Evolutionary conservation across 2,329 filamentous ascomycete species (phyloP).

Genomic region (Metarhizium album): DNA sequence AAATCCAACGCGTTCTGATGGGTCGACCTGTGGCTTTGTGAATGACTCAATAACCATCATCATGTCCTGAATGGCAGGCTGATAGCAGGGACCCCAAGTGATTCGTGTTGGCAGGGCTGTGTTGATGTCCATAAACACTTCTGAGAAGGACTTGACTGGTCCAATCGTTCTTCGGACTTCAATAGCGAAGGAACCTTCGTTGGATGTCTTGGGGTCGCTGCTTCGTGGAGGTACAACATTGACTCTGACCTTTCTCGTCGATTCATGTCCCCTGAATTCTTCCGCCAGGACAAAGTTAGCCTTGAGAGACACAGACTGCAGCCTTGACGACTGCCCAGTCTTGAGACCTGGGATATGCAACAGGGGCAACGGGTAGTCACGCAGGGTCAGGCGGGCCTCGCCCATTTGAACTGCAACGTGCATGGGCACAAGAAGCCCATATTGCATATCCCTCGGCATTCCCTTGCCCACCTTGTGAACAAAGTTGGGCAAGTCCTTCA

Average conservation of each 20-base stretch:
- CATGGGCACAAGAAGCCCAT: slow-evolving; percentile 82
- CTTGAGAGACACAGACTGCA: slow-evolving; percentile 73
- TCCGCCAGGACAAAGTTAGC: slow-evolving; percentile 95
- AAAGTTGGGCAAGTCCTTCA: slow-evolving; percentile 72
- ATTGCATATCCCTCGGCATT: slow-evolving; percentile 85
- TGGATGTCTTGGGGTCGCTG: slow-evolving; percentile 42
- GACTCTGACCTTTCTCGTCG: slow-evolving; percentile 68
- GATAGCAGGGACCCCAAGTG: slow-evolving; percentile 95
- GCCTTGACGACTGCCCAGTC: slow-evolving; percentile 63
- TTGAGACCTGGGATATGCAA: slow-evolving; percentile 81
- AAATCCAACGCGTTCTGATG: slow-evolving; percentile 88
- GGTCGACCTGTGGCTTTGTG: slow-evolving; percentile 88
- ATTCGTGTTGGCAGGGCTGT: slow-evolving; percentile 85
- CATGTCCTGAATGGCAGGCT: slow-evolving; percentile 97
- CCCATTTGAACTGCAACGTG: slow-evolving; percentile 82
- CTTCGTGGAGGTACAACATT: slow-evolving; percentile 66
- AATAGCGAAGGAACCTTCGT: slow-evolving; percentile 62
- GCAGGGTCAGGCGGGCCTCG: slow-evolving; percentile 73
- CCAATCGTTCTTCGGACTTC: slow-evolving; percentile 85
- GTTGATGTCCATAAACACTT: slow-evolving; percentile 86
- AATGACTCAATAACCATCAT: slow-evolving; percentile 99
- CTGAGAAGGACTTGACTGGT: slow-evolving; percentile 91
- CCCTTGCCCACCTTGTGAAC: slow-evolving; percentile 89
- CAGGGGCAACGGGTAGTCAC: slow-evolving; percentile 89
- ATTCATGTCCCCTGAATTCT: slow-evolving; percentile 74